Base-by-base conservation (phyloP, 176 grass and related monocot species). In the sorghum (Sorghum bicolor) region DNA sequence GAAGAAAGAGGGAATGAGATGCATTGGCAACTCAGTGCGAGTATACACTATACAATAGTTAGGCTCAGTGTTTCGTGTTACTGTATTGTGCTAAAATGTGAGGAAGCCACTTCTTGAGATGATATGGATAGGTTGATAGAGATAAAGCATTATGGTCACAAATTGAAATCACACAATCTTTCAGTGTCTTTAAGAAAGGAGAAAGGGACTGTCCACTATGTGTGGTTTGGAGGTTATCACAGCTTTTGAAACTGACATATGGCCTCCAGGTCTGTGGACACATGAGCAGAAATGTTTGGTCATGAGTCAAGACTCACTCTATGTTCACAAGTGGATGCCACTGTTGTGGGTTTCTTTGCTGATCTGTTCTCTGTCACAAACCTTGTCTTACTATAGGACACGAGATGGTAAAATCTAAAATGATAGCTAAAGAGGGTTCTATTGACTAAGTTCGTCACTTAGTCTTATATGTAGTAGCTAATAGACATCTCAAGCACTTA, bases 1-100 rank as follows among this genome's bases (percentile, higher is more conserved):
- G 62, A 68, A 39, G 34, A 57, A 67, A 45, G 81, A 66, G 24
- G 7, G 67, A 80, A 75, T 74, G 8, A 22, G 75, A 60, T n/a
- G 52, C 20, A 1, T 75, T 76, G 45, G 22, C 69, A 74, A 33
- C 37, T 80, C 68, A 75, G 43, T 64, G 31, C 16, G 11, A 25
- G 29, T 9, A 29, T 2, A 44, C 31, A 52, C 28, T 17, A 25
- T 2, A 44, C 31, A 70, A 34, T 38, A 67, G 28, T 67, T 79
- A 45, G 34, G 37, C 26, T 60, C 37, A 57, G 29, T 11, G 24
- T 70, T 85, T 75, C 33, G 20, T 43, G n/a, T 38, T 76, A 29
- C n/a, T 61, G 13, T 43, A 6, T 63, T 70, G 50, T 36, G 25
- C 10, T 60, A 5, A 44, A 63, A 80, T 82, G 19, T 26, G 5